Conservation (phyloP, 305 asterid genomes). For the Rubia peregrina region DNA sequence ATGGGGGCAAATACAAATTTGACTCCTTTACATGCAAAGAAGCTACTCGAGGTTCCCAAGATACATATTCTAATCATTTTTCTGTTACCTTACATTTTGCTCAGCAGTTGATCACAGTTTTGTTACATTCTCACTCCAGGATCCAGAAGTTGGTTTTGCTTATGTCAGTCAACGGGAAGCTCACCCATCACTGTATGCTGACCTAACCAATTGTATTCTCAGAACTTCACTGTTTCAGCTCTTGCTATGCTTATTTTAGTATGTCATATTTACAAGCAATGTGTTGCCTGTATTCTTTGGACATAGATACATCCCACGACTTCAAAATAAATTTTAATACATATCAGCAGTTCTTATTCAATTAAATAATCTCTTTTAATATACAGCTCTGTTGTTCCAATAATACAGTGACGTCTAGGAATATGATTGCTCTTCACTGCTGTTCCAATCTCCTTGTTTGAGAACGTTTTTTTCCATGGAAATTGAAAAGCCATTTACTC, state of each 20-base stretch:
- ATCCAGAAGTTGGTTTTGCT: slow-evolving; percentile 86
- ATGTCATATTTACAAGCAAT: neutral
- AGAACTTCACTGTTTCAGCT: slow-evolving; percentile 1
- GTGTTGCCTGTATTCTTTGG: slow-evolving; percentile 3
- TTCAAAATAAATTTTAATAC: neutral
- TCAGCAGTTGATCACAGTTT: slow-evolving; percentile 15
- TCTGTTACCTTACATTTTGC: neutral
- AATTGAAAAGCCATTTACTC: neutral
- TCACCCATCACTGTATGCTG: slow-evolving; percentile 79
- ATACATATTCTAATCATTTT: slow-evolving; percentile 2
- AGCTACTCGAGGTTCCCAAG: slow-evolving; percentile 62
- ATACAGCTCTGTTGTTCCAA: neutral
- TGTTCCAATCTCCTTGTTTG: neutral
- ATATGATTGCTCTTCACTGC: neutral
- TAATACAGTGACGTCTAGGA: neutral
- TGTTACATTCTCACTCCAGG: slow-evolving; percentile 40
- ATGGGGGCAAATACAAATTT: slow-evolving; percentile 84
- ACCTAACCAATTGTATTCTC: slow-evolving; percentile 20
- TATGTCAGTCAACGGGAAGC: slow-evolving; percentile 90
- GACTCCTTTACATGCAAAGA: slow-evolving; percentile 64
- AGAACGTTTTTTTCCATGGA: neutral
- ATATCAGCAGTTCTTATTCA: neutral
- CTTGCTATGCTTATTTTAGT: neutral
- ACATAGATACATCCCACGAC: neutral
- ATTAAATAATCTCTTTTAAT: neutral